A percentile compares a stretch with the other conserved stretches of the same genome.
phyloP scores from a whole-genome alignment of 495 filamentous ascomycete species.

The Penicillium fimorum region DNA sequence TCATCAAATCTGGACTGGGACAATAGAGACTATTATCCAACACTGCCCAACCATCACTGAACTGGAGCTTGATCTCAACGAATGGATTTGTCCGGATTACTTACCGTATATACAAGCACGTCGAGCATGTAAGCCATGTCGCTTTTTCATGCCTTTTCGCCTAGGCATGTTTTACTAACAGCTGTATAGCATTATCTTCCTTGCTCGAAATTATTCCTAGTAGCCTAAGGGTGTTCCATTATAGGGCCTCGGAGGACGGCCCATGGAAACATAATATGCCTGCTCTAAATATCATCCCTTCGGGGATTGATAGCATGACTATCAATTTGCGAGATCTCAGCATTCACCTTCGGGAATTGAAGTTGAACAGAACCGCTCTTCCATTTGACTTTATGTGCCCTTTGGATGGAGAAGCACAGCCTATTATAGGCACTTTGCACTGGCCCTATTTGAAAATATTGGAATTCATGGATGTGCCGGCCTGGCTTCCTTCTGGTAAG shows the following conservation, averaged over 20 bases:
- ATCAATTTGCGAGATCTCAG: not conserved
- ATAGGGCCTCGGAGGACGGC: not conserved
- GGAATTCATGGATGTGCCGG: not conserved
- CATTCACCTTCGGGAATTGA: not conserved
- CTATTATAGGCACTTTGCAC: not conserved
- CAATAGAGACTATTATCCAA: not conserved
- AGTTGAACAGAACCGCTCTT: not conserved
- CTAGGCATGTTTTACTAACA: not conserved
- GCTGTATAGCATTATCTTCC: not conserved
- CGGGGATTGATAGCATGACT: not conserved
- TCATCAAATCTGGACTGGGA: slow-evolving; percentile 2
- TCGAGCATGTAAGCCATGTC: not conserved
- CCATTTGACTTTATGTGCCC: not conserved
- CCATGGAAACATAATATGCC: not conserved
- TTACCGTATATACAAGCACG: not conserved
- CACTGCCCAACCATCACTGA: not conserved
- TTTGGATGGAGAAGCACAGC: not conserved
- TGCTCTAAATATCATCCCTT: not conserved
- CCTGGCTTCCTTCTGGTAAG: not conserved
- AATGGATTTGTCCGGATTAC: not conserved
- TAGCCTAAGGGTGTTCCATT: not conserved
- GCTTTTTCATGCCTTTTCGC: not conserved
- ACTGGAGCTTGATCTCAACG: not conserved
- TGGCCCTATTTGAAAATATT: not conserved
- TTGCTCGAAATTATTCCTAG: not conserved